These are phyloP conservation scores for Pythium periplocum DNA, from an alignment of 352 stramenopile genomes.

Conservation along the genomic window DNA sequence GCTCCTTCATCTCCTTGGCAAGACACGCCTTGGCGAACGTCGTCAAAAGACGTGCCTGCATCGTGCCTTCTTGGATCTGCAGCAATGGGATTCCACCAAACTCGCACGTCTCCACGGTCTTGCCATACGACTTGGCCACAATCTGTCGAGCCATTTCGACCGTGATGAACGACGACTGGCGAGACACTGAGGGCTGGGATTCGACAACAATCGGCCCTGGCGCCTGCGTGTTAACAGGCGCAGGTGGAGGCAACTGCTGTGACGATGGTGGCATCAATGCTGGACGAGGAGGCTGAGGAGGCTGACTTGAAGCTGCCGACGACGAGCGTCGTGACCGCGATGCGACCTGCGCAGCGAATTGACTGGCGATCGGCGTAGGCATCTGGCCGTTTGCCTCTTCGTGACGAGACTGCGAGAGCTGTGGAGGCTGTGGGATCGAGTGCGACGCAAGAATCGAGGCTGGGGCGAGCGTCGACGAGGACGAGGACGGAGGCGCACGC, in stretches of 20 bases:
- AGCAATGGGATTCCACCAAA: constrained; percentile 57
- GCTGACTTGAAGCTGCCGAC: not conserved
- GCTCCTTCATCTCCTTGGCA: constrained; percentile 41
- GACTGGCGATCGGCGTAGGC: not conserved
- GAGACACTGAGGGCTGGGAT: constrained; percentile 1
- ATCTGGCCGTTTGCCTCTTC: not conserved
- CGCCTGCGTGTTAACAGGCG: constrained; percentile 1
- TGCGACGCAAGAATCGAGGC: not conserved
- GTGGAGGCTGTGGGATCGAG: not conserved
- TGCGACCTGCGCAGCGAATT: constrained; percentile 3
- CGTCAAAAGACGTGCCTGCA: constrained; percentile 60
- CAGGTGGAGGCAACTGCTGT: not conserved
- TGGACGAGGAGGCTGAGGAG: no score
- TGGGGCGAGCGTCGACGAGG: constrained; percentile 9
- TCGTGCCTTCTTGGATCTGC: constrained; percentile 56
- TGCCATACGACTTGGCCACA: constrained; percentile 54
- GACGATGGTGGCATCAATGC: not conserved
- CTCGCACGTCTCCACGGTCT: constrained; percentile 47
- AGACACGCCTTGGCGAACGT: constrained; percentile 76
- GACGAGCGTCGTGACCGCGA: no score
- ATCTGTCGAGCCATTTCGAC: constrained; percentile 24
- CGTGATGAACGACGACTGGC: constrained; percentile 17
- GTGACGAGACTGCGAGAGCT: no score
- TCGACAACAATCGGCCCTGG: constrained; percentile 12
- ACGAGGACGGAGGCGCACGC: not conserved